Percentiles rank a stretch among this genome's conserved stretches.
Conservation (phyloP, 2,329 filamentous ascomycete species). For the Claviceps pazoutovae region DNA sequence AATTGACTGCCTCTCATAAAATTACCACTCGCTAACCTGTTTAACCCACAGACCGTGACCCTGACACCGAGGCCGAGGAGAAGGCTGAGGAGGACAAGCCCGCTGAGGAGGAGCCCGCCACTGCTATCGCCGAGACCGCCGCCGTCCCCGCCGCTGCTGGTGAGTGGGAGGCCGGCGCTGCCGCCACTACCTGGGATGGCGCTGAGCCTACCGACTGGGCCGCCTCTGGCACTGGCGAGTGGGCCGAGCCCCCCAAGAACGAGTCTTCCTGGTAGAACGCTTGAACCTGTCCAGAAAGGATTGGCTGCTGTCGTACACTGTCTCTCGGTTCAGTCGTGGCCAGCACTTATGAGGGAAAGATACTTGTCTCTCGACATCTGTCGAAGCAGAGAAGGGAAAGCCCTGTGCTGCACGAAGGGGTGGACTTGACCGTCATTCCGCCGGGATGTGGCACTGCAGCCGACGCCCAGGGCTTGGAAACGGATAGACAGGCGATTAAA, state of each 20-base stretch:
- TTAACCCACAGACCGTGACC: slow-evolving; percentile 63
- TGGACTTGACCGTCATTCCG: slow-evolving; percentile 82
- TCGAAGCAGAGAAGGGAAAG: slow-evolving; percentile 76
- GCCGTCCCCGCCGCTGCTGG: slow-evolving; percentile 49
- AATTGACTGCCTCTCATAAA: background rate
- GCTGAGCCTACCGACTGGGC: slow-evolving; percentile 50
- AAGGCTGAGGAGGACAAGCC: slow-evolving; percentile 86
- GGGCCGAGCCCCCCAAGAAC: slow-evolving; percentile 47
- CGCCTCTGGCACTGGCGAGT: slow-evolving; percentile 51
- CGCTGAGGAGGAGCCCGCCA: slow-evolving; percentile 70
- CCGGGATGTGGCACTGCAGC: slow-evolving; percentile 14
- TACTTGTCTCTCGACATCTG: slow-evolving; percentile 43
- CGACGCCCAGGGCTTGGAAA: background rate
- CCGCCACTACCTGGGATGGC: slow-evolving; percentile 44
- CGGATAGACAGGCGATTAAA: background rate
- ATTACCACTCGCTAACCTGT: slow-evolving; percentile 7
- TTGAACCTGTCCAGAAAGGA: slow-evolving; percentile 8
- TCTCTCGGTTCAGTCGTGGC: slow-evolving; percentile 38
- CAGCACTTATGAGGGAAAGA: slow-evolving; percentile 99
- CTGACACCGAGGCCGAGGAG: slow-evolving; percentile 98
- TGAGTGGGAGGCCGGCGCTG: slow-evolving; percentile 78
- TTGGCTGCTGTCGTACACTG: slow-evolving; percentile 2
- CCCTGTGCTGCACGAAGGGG: slow-evolving; percentile 77
- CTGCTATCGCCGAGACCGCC: slow-evolving; percentile 64
- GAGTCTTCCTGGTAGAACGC: slow-evolving; percentile 33